A percentile compares a stretch with the other conserved stretches of the same genome.
Conservation (phyloP, 2,329 filamentous ascomycete species). For the Xylariales sp. region DNA sequence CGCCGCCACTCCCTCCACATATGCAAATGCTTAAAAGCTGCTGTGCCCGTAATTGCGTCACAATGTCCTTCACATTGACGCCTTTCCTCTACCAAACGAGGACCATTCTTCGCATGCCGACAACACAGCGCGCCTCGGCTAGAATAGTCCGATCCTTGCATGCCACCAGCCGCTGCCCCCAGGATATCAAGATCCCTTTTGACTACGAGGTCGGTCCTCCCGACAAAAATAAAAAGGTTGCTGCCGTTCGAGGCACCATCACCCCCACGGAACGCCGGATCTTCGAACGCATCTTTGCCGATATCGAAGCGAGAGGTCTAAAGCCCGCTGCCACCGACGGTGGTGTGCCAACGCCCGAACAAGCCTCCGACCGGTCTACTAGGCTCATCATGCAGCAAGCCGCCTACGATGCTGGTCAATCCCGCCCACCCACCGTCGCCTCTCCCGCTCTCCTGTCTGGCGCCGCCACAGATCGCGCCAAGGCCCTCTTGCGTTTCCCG, state of each 20-base stretch:
- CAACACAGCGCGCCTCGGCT: constrained; percentile 47
- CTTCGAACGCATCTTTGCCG: constrained; percentile 67
- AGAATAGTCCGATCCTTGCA: constrained; percentile 44
- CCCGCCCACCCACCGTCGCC: constrained; percentile 35
- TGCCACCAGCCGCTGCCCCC: constrained; percentile 30
- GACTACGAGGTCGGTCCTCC: constrained; percentile 55
- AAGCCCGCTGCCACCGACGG: constrained; percentile 37
- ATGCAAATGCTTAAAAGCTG: too few species aligned
- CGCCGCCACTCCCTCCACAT: too few species aligned
- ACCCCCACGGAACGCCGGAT: constrained; percentile 64
- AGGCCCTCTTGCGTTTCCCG: constrained; percentile 55
- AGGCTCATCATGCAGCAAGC: constrained; percentile 49
- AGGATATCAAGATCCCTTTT: constrained; percentile 61
- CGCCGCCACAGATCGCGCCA: constrained; percentile 49
- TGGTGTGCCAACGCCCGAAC: constrained; percentile 7
- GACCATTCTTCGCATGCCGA: constrained; percentile 62
- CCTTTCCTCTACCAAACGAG: constrained; percentile 80
- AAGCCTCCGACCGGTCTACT: constrained; percentile 38
- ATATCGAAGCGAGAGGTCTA: constrained; percentile 61
- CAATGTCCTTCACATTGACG: constrained; percentile 63
- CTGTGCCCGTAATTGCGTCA: not conserved
- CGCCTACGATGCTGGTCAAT: constrained; percentile 41
- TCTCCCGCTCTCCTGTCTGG: constrained; percentile 39
- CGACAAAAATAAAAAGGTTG: constrained; percentile 39
- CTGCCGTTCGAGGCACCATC: constrained; percentile 60